phyloP scores from a whole-genome alignment of 257 asterid species.

The Penstemon eatonii region DNA sequence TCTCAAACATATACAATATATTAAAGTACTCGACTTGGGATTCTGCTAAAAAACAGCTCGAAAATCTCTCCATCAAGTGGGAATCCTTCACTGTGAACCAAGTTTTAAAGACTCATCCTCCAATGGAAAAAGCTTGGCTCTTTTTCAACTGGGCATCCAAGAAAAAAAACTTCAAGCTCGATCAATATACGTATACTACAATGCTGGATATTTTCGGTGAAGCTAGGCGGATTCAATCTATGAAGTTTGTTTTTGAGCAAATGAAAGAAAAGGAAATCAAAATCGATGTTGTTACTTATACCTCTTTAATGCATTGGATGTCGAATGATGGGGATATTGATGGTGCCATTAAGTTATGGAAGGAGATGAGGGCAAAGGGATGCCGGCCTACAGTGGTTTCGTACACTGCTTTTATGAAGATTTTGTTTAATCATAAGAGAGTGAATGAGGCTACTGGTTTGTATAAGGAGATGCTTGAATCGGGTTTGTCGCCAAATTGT shows the following conservation, averaged over 20 bases:
- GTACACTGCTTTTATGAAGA: constrained; percentile 87
- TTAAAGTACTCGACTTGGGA: constrained; percentile 84
- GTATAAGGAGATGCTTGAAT: constrained; percentile 80
- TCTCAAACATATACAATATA: constrained; percentile 54
- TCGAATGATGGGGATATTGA: constrained; percentile 73
- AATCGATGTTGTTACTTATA: constrained; percentile 77
- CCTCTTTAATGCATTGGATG: constrained; percentile 83
- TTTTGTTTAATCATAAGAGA: constrained; percentile 60
- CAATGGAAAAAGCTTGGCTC: constrained; percentile 94
- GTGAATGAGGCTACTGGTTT: constrained; percentile 59
- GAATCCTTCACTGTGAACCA: constrained; percentile 86
- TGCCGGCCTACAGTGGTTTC: constrained; percentile 76
- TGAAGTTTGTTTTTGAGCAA: constrained; percentile 64
- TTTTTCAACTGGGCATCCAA: constrained; percentile 85
- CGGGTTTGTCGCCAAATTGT: constrained; percentile 71
- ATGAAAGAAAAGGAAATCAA: constrained; percentile 76
- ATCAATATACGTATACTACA: constrained; percentile 86
- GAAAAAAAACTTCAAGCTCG: constrained; percentile 69
- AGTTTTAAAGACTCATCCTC: constrained; percentile 90
- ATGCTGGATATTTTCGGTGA: constrained; percentile 97
- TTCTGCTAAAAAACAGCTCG: constrained; percentile 64
- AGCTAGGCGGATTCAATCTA: constrained; percentile 73
- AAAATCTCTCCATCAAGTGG: constrained; percentile 63
- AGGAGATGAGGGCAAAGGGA: constrained; percentile 71
- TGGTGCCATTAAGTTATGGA: constrained; percentile 68